Conservation (phyloP, 768 basidiomycete species). For the Aureoboletus auriporus region DNA sequence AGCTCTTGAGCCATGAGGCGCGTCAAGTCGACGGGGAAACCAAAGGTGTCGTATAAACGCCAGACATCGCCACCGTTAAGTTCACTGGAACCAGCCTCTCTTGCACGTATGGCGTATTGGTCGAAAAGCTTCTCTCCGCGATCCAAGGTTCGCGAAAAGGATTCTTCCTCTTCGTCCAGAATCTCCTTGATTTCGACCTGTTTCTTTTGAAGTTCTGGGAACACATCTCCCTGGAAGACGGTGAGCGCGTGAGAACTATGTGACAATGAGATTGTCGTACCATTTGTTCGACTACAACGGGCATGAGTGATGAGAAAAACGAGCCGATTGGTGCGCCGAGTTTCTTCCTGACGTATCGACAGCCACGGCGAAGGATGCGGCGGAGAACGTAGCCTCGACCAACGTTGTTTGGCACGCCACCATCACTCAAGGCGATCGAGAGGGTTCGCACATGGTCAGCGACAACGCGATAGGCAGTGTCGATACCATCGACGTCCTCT, state of each 20-base stretch:
- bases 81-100: slow-evolving; percentile 54
- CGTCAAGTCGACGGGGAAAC: slow-evolving; percentile 96
- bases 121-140: slow-evolving; percentile 96
- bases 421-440: slow-evolving; percentile 94
- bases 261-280: slow-evolving; percentile 37
- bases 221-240: slow-evolving; percentile 63
- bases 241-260: slow-evolving; percentile 6
- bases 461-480: slow-evolving; percentile 95
- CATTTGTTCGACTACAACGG: slow-evolving; percentile 86
- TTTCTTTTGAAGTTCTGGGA: slow-evolving; percentile 89
- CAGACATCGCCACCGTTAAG: slow-evolving; percentile 93
- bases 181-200: slow-evolving; percentile 88
- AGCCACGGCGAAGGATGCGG: slow-evolving; percentile 88
- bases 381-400: slow-evolving; percentile 97
- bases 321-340: slow-evolving; percentile 87
- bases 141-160: slow-evolving; percentile 95
- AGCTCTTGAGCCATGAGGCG: slow-evolving; percentile 96
- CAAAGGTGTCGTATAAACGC: slow-evolving; percentile 96
- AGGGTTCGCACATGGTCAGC: slow-evolving; percentile 96
- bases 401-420: slow-evolving; percentile 93
- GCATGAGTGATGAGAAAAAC: slow-evolving; percentile 92
- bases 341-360: slow-evolving; percentile 95
- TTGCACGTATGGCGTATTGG: slow-evolving; percentile 70
- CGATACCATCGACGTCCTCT: slow-evolving; percentile 94
- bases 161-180: slow-evolving; percentile 95